phyloP scores from a whole-genome alignment of 495 filamentous ascomycete genomes.

The Penicillium robsamsonii region DNA sequence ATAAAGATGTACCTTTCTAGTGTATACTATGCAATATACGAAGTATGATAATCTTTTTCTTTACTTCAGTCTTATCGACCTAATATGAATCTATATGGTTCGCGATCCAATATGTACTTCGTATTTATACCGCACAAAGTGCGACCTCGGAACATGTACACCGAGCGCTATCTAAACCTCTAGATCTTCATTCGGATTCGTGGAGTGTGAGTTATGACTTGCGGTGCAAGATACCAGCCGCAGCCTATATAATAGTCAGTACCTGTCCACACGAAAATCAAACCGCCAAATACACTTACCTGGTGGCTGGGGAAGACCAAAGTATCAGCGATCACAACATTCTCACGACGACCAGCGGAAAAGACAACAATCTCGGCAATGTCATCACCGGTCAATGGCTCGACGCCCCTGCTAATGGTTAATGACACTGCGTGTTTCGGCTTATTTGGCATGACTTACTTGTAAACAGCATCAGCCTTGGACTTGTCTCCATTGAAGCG shows the following conservation, averaged over 20 bases:
- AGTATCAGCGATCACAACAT: constrained; percentile 92
- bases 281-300: constrained; percentile 9
- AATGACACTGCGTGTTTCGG: constrained; percentile 7
- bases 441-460: constrained; percentile 52
- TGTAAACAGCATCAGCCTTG: constrained; percentile 95
- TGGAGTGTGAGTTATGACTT: no score
- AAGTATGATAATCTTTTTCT: not conserved
- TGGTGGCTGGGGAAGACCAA: constrained; percentile 91
- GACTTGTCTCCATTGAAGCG: constrained; percentile 88
- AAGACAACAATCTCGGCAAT: constrained; percentile 96
- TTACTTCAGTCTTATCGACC: no score
- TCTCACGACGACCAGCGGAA: constrained; percentile 81
- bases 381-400: constrained; percentile 92
- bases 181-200: no score
- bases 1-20: not conserved
- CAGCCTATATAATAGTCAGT: no score
- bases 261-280: no score
- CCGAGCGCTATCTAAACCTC: not conserved
- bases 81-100: no score
- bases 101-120: no score
- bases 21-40: constrained; percentile 1
- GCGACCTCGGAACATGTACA: no score
- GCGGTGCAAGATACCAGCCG: not conserved
- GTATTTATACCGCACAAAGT: no score
- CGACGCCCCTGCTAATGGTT: constrained; percentile 59